Evolutionary conservation across 1,284 basidiomycete species (phyloP).

Genomic region (Pseudozyma thailandica): DNA sequence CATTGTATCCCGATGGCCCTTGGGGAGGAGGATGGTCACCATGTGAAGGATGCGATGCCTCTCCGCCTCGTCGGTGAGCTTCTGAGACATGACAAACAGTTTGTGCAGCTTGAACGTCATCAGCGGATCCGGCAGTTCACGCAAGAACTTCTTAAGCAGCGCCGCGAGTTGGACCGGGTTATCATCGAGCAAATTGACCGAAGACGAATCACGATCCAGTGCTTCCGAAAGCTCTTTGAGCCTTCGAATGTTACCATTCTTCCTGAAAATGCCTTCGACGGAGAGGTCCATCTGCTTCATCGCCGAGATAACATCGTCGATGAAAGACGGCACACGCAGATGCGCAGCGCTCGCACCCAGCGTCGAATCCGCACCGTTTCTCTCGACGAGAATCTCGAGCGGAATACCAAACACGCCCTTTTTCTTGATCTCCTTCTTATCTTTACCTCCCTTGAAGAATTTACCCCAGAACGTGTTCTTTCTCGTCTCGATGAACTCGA

Average conservation of each 20-base stretch:
- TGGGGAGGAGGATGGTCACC: constrained; percentile 86
- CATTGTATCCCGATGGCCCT: constrained; percentile 93
- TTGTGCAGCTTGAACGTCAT: constrained; percentile 93
- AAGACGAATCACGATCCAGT: constrained; percentile 85
- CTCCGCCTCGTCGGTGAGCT: constrained; percentile 79
- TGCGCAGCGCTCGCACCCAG: constrained; percentile 87
- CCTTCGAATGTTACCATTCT: constrained; percentile 95
- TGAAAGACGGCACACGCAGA: constrained; percentile 91
- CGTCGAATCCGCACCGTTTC: constrained; percentile 91
- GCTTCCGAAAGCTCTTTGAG: constrained; percentile 89
- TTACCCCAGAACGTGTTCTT: constrained; percentile 97
- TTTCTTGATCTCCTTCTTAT: constrained; percentile 75
- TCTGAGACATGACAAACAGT: constrained; percentile 87
- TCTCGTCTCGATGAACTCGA: constrained; percentile 91
- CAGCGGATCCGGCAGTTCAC: constrained; percentile 94
- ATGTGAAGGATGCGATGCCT: constrained; percentile 86
- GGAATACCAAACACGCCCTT: constrained; percentile 87
- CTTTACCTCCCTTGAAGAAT: constrained; percentile 84
- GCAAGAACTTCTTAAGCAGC: constrained; percentile 93
- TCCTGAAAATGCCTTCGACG: constrained; percentile 96
- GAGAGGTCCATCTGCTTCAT: constrained; percentile 99
- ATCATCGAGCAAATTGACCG: constrained; percentile 90
- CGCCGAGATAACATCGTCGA: constrained; percentile 96
- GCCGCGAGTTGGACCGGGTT: constrained; percentile 98
- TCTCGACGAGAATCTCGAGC: constrained; percentile 91